Conservation (phyloP, 108 stramenopile species). For the Pseudonitzschia pungens region DNA sequence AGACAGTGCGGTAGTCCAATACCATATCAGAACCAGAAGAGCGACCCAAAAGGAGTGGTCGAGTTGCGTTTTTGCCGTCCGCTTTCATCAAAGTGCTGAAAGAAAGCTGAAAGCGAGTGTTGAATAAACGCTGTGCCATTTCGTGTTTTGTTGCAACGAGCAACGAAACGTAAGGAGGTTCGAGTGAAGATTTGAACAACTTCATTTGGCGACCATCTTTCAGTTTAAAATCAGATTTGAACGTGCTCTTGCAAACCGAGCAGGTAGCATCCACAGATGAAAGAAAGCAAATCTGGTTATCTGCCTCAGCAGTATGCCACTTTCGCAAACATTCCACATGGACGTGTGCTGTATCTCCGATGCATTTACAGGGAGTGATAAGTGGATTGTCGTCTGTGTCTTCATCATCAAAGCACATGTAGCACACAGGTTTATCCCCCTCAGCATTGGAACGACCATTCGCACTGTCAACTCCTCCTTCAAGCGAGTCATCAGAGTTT, state of each 20-base stretch:
- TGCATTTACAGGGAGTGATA: constrained; percentile 89
- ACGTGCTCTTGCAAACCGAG: constrained; percentile 95
- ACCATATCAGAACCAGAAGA: constrained; percentile 95
- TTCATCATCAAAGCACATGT: constrained; percentile 97
- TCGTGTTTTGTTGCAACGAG: constrained; percentile 96
- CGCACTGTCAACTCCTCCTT: constrained; percentile 28
- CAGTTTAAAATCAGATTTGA: constrained; percentile 94
- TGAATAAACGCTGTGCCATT: constrained; percentile 94
- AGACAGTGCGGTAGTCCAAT: constrained; percentile 93
- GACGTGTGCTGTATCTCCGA: constrained; percentile 84
- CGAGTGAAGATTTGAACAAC: constrained; percentile 90
- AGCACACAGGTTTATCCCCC: constrained; percentile 86
- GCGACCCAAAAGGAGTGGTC: constrained; percentile 91
- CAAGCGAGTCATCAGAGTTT: constrained; percentile 82
- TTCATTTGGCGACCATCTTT: constrained; percentile 86
- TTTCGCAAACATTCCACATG: constrained; percentile 88
- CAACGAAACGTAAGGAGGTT: constrained; percentile 94
- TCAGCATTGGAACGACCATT: constrained; percentile 16
- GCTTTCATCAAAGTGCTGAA: constrained; percentile 91
- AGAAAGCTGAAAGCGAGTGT: constrained; percentile 94
- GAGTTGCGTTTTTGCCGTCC: constrained; percentile 84
- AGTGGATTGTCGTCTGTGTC: constrained; percentile 81
- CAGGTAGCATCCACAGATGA: constrained; percentile 94
- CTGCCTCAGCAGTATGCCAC: constrained; percentile 91
- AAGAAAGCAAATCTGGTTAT: constrained; percentile 92